Percentiles rank a stretch among this genome's conserved stretches.
Conservation (phyloP, 371 early-diverging fungal genomes). For the Thermomucor indicae-seudaticae region DNA sequence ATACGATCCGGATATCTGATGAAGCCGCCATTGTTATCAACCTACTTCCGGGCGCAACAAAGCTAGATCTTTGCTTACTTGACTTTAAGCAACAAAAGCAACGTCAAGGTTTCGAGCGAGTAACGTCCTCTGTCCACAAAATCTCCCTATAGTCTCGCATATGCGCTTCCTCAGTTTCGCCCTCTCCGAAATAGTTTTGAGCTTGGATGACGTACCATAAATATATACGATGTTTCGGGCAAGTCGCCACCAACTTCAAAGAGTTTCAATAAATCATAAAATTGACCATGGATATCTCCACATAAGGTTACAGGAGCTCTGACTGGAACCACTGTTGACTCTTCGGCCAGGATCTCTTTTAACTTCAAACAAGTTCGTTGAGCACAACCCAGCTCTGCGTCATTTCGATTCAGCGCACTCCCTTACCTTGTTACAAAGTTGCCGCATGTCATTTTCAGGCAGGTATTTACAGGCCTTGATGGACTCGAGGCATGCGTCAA, state of each 20-base stretch:
- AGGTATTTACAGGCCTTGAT: slow-evolving; percentile 84
- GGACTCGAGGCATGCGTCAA: slow-evolving; percentile 53
- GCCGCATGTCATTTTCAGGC: slow-evolving; percentile 92
- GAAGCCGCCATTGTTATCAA: background rate
- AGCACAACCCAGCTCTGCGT: background rate
- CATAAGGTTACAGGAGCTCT: slow-evolving; percentile 95
- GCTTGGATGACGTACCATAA: slow-evolving; percentile 65
- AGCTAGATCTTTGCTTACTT: slow-evolving; percentile 35
- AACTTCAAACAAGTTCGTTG: slow-evolving; percentile 47
- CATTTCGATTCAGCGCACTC: background rate
- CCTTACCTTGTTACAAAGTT: slow-evolving; percentile 87
- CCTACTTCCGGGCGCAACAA: background rate
- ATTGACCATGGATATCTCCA: slow-evolving; percentile 99
- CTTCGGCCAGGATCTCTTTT: slow-evolving; percentile 91
- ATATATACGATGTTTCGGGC: slow-evolving; percentile 96
- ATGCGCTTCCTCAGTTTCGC: background rate
- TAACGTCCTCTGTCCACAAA: slow-evolving; percentile 99
- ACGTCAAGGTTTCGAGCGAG: slow-evolving; percentile 95
- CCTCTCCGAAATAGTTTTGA: background rate
- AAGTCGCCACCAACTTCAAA: slow-evolving; percentile 97
- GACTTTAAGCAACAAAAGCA: slow-evolving; percentile 93
- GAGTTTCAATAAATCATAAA: slow-evolving; percentile 96
- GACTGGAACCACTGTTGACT: slow-evolving; percentile 95
- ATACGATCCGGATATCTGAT: slow-evolving; percentile 94
- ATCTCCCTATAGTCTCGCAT: slow-evolving; percentile 70